Base-by-base conservation (phyloP, 371 early-diverging fungal species). In the Syncephalis fuscata region DNA sequence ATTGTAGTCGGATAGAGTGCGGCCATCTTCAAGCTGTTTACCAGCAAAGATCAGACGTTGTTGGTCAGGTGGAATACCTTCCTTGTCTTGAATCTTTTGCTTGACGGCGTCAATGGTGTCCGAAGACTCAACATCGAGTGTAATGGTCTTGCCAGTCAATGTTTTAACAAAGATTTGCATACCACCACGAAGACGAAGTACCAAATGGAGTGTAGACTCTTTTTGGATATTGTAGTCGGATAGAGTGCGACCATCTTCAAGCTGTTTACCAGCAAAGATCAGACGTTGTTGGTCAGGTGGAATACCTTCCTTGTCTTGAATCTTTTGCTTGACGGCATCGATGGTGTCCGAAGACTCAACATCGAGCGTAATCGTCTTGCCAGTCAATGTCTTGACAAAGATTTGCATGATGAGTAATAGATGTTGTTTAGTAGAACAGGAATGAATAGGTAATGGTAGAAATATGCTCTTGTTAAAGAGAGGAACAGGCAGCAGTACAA, bases 211-310 rank as follows among this genome's bases (percentile, higher is more conserved):
- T 57, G 96, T 97, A 47, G 93, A 92, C 70, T 97, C 95, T 76
- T 85, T 85, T 67, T 86, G 87, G 74, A 83, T 85, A 78, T 84
- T 85, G 74, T 85, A 85, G 70, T 85, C 86, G 46, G 78, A 72
- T 42, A 85, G 74, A 42, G 77, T 74, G 68, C 93, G 91, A 55
- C 92, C 96, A 71, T 97, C 98, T 73, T 97, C 98, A 52, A 99
- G 86, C 78, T 99, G 98, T 83, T 98, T 98, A 60, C 96, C 99
- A 68, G 98, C 98, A 67, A 99, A 98, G 66, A 99, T 99, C 58
- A 98, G 81, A 61, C 98, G 95, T 73, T 99, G 99, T 80, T 99
- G 99, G 70, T 98, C 98, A 54, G 99, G 99, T 51, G 99, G 98
- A 65, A 99, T 99, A 42, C 91, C 92, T 65, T 98, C 97, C 81